phyloP scores from a whole-genome alignment of 2,329 filamentous ascomycete genomes.

The Penicillium italicum region DNA sequence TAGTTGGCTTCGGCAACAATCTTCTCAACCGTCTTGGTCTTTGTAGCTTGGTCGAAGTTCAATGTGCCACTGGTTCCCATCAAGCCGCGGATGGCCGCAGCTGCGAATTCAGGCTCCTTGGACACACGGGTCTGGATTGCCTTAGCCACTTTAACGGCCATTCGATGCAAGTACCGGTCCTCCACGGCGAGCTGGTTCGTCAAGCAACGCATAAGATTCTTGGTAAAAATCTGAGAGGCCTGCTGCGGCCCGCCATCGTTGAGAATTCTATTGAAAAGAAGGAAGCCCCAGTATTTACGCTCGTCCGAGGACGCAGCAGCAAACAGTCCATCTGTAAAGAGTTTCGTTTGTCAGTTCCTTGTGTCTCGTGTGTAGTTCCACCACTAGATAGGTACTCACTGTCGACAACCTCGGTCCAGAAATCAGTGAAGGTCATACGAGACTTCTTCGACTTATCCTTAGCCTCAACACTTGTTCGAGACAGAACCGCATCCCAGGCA shows the following conservation, averaged over 20 bases:
- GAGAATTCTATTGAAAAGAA: slow-evolving; percentile 76
- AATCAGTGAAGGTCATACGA: slow-evolving; percentile 59
- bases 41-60: slow-evolving; percentile 82
- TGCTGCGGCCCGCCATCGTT: slow-evolving; percentile 48
- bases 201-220: slow-evolving; percentile 75
- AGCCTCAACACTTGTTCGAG: slow-evolving; percentile 34
- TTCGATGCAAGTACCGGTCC: slow-evolving; percentile 74
- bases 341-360: slow-evolving; percentile 21
- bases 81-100: slow-evolving; percentile 62
- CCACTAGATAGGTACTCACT: slow-evolving; percentile 51
- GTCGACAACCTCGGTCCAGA: slow-evolving; percentile 85
- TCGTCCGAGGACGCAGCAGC: slow-evolving; percentile 76
- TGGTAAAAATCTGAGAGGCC: slow-evolving; percentile 67
- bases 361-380: slow-evolving; percentile 13
- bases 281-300: slow-evolving; percentile 88
- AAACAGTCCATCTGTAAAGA: slow-evolving; percentile 69
- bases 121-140: slow-evolving; percentile 64
- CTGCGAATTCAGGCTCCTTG: slow-evolving; percentile 56
- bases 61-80: slow-evolving; percentile 66
- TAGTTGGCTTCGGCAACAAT: slow-evolving; percentile 60
- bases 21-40: slow-evolving; percentile 77
- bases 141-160: slow-evolving; percentile 72
- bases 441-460: slow-evolving; percentile 36
- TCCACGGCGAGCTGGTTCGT: slow-evolving; percentile 77
- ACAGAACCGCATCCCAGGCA: slow-evolving; percentile 78